These are phyloP conservation scores for Colletotrichum magnum DNA, from an alignment of 2,329 filamentous ascomycete species.

Conservation along the genomic window DNA sequence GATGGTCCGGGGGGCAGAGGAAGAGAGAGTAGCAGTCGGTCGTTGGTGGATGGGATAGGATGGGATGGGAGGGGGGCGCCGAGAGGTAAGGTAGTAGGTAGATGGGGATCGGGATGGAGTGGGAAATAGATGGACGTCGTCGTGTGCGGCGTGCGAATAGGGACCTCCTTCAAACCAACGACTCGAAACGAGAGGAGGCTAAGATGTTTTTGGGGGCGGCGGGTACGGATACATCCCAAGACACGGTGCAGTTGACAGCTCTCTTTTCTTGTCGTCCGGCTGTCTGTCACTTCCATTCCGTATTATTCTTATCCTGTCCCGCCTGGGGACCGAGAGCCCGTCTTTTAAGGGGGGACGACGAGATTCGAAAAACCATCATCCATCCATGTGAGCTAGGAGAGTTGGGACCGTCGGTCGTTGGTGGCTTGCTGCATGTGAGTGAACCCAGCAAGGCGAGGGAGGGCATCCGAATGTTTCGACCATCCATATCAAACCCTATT, in stretches of 20 bases:
- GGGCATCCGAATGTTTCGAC: background rate
- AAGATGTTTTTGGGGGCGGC: constrained; percentile 17
- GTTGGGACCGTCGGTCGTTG: constrained; percentile 16
- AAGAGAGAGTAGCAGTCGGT: constrained; percentile 1
- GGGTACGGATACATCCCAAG: constrained; percentile 1
- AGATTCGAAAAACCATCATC: background rate
- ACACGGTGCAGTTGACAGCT: background rate
- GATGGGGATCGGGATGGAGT: constrained; percentile 20
- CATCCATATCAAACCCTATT: constrained; percentile 32
- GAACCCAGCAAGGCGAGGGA: constrained; percentile 24
- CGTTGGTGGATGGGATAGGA: constrained; percentile 9
- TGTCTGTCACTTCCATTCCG: background rate
- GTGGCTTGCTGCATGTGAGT: constrained; percentile 38
- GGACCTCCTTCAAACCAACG: constrained; percentile 43
- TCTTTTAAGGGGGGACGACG: constrained; percentile 8
- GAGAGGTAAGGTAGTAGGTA: background rate
- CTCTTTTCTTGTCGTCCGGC: constrained; percentile 4
- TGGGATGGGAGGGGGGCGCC: background rate
- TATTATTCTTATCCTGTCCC: background rate
- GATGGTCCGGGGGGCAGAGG: constrained; percentile 21
- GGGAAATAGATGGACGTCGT: constrained; percentile 30
- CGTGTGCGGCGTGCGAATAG: constrained; percentile 39
- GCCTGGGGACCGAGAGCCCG: background rate
- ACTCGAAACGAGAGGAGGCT: constrained; percentile 35
- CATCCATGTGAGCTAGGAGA: constrained; percentile 18